A percentile compares a stretch with the other conserved stretches of the same genome.
Evolutionary conservation across 495 filamentous ascomycete species (phyloP).

Genomic region (Neurospora sp.): DNA sequence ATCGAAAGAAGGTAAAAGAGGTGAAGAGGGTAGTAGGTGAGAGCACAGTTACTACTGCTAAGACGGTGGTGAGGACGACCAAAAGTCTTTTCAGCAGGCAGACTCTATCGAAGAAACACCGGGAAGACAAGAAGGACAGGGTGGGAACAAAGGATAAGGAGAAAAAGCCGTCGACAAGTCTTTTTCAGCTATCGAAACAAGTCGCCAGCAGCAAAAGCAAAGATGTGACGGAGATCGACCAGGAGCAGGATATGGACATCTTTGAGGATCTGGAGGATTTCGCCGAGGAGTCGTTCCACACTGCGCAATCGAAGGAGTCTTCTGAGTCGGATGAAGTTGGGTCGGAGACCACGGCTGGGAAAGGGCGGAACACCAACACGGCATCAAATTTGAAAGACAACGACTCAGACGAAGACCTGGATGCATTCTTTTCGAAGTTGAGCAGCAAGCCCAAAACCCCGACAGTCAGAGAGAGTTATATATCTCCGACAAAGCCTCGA

Average conservation of each 20-base stretch:
- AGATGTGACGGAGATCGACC: neutral
- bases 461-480: neutral
- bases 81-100: neutral
- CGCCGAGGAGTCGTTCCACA: neutral
- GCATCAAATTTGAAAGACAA: neutral
- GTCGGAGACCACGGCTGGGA: neutral
- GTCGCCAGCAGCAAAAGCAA: neutral
- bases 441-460: neutral
- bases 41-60: neutral
- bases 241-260: neutral
- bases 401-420: neutral
- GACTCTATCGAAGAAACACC: neutral
- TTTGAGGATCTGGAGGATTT: neutral
- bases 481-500: neutral
- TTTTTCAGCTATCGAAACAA: neutral
- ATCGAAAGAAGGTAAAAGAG: neutral
- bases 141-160: neutral
- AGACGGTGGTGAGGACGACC: neutral
- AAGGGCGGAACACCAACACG: neutral
- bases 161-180: neutral
- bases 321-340: neutral
- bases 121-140: neutral
- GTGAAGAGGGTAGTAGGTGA: neutral
- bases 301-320: neutral
- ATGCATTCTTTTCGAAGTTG: neutral